These are phyloP conservation scores for Mycosarcoma mackinlayi DNA, from an alignment of 1,284 basidiomycete species.

Conservation along the genomic window DNA sequence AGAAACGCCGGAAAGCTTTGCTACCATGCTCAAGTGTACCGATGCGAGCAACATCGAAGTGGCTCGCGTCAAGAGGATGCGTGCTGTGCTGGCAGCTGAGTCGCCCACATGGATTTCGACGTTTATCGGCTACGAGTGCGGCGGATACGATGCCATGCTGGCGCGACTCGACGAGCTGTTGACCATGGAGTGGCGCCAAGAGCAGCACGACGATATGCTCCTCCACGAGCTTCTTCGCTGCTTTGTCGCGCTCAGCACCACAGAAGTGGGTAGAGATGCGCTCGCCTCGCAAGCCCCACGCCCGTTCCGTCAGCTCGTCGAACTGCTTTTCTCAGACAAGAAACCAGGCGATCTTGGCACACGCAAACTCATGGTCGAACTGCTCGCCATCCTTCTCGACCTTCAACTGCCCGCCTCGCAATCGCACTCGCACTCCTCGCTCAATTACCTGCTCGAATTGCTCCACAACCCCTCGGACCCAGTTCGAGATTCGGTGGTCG, in stretches of 20 bases:
- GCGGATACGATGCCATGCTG: conserved; percentile 86
- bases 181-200: conserved; percentile 96
- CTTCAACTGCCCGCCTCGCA: conserved; percentile 59
- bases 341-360: conserved; percentile 92
- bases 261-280: conserved; percentile 77
- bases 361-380: conserved; percentile 88
- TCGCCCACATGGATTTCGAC: conserved; percentile 83
- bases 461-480: conserved; percentile 56
- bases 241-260: conserved; percentile 91
- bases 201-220: conserved; percentile 95
- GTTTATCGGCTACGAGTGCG: conserved; percentile 77
- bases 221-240: conserved; percentile 91
- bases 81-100: conserved; percentile 62
- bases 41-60: conserved; percentile 47
- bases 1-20: conserved; percentile 52
- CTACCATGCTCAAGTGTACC: conserved; percentile 53
- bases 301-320: conserved; percentile 84
- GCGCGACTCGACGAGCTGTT: conserved; percentile 90
- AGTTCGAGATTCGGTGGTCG: conserved; percentile 68
- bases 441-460: conserved; percentile 56
- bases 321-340: conserved; percentile 92
- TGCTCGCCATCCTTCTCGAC: conserved; percentile 72
- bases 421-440: conserved; percentile 33
- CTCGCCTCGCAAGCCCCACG: conserved; percentile 83
- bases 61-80: conserved; percentile 51